Evolutionary conservation across 345 rosid species (phyloP).

Genomic region (Luvunga scandens): DNA sequence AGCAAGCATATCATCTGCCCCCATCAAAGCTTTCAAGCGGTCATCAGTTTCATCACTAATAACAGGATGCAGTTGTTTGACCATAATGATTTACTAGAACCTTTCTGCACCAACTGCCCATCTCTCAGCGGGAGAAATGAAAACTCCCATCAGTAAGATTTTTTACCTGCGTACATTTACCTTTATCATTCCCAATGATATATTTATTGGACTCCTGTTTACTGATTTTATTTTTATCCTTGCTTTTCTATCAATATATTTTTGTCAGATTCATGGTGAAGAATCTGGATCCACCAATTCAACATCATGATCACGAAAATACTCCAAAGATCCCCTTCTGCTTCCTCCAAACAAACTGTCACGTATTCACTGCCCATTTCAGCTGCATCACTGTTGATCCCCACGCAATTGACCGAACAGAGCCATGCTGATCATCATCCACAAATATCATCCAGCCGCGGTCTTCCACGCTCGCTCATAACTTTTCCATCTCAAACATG

Average conservation of each 20-base stretch:
- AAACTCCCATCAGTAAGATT: slow-evolving; percentile 59
- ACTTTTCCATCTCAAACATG: slow-evolving; percentile 53
- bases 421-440: slow-evolving; percentile 87
- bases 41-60: slow-evolving; percentile 45
- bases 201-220: slow-evolving; percentile 46
- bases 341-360: slow-evolving; percentile 92
- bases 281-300: slow-evolving; percentile 49
- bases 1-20: slow-evolving; percentile 68
- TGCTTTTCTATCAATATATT: slow-evolving; percentile 42
- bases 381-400: slow-evolving; percentile 91
- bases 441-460: slow-evolving; percentile 54
- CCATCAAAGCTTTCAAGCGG: slow-evolving; percentile 51
- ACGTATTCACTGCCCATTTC: slow-evolving; percentile 89
- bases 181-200: slow-evolving; percentile 47
- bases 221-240: slow-evolving; percentile 42
- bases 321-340: slow-evolving; percentile 89
- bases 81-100: slow-evolving; percentile 69
- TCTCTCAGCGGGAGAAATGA: slow-evolving; percentile 74
- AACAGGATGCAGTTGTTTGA: slow-evolving; percentile 49
- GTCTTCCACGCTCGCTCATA: slow-evolving; percentile 45
- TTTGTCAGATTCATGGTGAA: slow-evolving; percentile 49
- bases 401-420: slow-evolving; percentile 96
- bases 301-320: slow-evolving; percentile 61
- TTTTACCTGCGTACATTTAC: slow-evolving; percentile 40
- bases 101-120: slow-evolving; percentile 48